A percentile compares a stretch with the other conserved stretches of the same genome.
phyloP scores from a whole-genome alignment of 257 asterid species.

The Nicotiana tomentosiformis region DNA sequence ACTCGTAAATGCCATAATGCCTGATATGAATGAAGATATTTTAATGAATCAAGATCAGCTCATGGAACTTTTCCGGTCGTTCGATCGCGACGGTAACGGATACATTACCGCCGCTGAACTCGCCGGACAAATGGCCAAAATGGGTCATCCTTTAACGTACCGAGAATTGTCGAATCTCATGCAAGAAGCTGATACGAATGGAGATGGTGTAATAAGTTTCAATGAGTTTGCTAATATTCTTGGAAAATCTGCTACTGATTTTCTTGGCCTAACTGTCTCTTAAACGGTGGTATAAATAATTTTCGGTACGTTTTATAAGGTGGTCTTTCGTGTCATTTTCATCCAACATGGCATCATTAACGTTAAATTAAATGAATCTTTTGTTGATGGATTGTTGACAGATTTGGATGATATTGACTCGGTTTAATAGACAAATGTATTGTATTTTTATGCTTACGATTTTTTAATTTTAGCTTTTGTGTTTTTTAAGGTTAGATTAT shows the following conservation, averaged over 20 bases:
- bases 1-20: slow-evolving; percentile 39
- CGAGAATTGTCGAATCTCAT: slow-evolving; percentile 35
- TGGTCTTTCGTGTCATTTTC: not conserved
- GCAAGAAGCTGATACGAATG: slow-evolving; percentile 51
- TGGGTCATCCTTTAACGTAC: slow-evolving; percentile 48
- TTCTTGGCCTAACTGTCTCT: slow-evolving; percentile 35
- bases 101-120: slow-evolving; percentile 49
- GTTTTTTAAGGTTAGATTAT: not conserved
- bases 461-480: not conserved
- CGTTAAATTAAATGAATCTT: not conserved
- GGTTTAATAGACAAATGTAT: not conserved
- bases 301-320: not conserved
- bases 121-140: slow-evolving; percentile 50
- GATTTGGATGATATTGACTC: not conserved
- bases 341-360: not conserved
- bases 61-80: slow-evolving; percentile 42
- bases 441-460: not conserved
- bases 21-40: slow-evolving; percentile 39
- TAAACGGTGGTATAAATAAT: not conserved
- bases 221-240: slow-evolving; percentile 44
- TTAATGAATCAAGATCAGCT: slow-evolving; percentile 49
- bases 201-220: slow-evolving; percentile 61
- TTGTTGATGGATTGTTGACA: not conserved
- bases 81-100: slow-evolving; percentile 53
- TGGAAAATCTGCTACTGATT: slow-evolving; percentile 43